A percentile compares a stretch with the other conserved stretches of the same genome.
Evolutionary conservation across 768 basidiomycete genomes (phyloP).

Genomic region (Suillus sp.): DNA sequence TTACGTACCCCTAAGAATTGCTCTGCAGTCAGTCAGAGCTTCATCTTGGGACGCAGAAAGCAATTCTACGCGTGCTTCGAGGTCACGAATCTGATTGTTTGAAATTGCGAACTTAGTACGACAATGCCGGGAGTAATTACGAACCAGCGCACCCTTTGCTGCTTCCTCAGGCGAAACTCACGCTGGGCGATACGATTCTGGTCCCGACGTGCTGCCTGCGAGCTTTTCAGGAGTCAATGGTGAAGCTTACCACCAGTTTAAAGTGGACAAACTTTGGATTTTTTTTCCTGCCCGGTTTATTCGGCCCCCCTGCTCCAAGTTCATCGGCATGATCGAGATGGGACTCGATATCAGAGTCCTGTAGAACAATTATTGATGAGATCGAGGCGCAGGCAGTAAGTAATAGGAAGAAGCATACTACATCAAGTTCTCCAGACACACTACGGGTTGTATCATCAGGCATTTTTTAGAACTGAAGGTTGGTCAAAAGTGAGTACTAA

Average conservation of each 20-base stretch:
- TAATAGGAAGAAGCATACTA: conserved; percentile 28
- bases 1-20: conserved; percentile 70
- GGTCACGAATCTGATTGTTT: conserved; percentile 77
- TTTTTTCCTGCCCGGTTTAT: conserved; percentile 76
- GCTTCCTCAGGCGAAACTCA: conserved; percentile 90
- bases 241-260: conserved; percentile 9
- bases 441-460: conserved; percentile 57
- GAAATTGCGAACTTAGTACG: conserved; percentile 13
- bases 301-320: conserved; percentile 23
- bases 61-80: conserved; percentile 94
- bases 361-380: conserved; percentile 13
- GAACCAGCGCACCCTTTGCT: conserved; percentile 63
- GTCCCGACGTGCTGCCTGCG: conserved; percentile 84
- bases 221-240: conserved; percentile 45
- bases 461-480: conserved; percentile 50
- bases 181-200: conserved; percentile 93
- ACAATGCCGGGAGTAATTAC: background rate
- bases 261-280: conserved; percentile 71
- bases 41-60: conserved; percentile 93
- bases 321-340: conserved; percentile 29
- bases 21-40: conserved; percentile 78
- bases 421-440: conserved; percentile 62
- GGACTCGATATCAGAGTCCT: conserved; percentile 75
- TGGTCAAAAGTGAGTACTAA: conserved; percentile 24
- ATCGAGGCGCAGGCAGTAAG: conserved; percentile 18